Conservation (phyloP, 106 monocot species). For the Ottelia alismoides region DNA sequence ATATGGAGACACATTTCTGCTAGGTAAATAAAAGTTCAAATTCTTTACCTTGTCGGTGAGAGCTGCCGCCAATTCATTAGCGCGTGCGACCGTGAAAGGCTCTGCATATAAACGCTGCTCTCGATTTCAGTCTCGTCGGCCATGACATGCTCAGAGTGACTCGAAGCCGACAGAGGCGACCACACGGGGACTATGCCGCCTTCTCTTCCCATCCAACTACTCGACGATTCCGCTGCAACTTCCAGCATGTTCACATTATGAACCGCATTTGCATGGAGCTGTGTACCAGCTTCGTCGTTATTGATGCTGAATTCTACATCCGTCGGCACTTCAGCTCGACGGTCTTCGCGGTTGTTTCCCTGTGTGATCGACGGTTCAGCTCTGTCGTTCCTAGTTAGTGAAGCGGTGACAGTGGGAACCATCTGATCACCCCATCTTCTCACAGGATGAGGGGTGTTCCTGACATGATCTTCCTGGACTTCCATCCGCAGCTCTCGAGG, state of each 20-base stretch:
- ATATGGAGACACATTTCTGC: no score
- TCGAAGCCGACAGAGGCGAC: slow-evolving; percentile 51
- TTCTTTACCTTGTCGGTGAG: slow-evolving; percentile 66
- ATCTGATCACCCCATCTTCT: slow-evolving; percentile 63
- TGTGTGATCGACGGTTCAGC: slow-evolving; percentile 29
- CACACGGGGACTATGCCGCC: slow-evolving; percentile 84
- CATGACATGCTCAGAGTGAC: slow-evolving; percentile 34
- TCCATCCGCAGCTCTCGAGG: slow-evolving; percentile 76
- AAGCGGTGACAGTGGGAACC: slow-evolving; percentile 85
- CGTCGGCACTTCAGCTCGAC: slow-evolving; percentile 69
- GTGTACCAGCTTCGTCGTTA: slow-evolving; percentile 10
- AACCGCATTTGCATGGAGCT: slow-evolving; percentile 8
- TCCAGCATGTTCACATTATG: slow-evolving; percentile 1
- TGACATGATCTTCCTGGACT: slow-evolving; percentile 30
- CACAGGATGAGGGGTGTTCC: slow-evolving; percentile 5
- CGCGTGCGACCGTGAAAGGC: slow-evolving; percentile 44
- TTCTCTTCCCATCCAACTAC: slow-evolving; percentile 56
- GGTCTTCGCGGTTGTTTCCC: slow-evolving; percentile 17
- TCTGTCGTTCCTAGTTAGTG: slow-evolving; percentile 40
- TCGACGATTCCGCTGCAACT: slow-evolving; percentile 31
- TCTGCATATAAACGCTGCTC: slow-evolving; percentile 25
- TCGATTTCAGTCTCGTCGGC: slow-evolving; percentile 31
- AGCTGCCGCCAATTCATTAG: slow-evolving; percentile 76
- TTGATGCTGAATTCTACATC: slow-evolving; percentile 27
- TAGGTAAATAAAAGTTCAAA: background rate